Evolutionary conservation across 305 asterid species (phyloP), one percentile per base, ranked within the genome.

Genomic region (Fraxinus xanthoxyloides): DNA sequence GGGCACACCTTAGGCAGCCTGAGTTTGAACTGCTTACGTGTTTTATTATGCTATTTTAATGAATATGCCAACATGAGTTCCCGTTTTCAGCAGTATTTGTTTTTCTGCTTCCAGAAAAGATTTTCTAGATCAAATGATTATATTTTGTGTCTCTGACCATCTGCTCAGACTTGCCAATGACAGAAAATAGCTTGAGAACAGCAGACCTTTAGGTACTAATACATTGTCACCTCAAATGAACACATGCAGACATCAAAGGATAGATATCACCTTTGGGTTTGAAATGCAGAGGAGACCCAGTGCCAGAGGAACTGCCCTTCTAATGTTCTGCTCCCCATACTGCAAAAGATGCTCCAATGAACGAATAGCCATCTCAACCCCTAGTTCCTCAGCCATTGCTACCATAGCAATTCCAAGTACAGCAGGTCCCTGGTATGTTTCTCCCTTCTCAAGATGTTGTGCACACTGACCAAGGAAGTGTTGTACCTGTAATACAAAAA

Each of bases 401-500:
- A 97, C 98, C 97, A 97, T 92, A 75, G 98, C 98, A 86, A 97
- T 97, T 77, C 98, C 99, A 77, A 96, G 98, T 82, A 96, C 97
- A 85, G 98, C 97, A 7, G 98, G 96, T 77, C 98, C 98, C 85
- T 96, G 98, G 82, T 86, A 92, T 23, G 93, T 85, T 86, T 93
- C 98, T 17, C 98, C 98, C 87, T 93, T 94, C 85, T 94, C 95
- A 63, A 92, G 94, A 91, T 94, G 98, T 77, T 91, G 93, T 0
- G 95, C 95, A 85, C 99, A 95, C 84, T 95, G 95, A 82, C 97
- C 97, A 78, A 96, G 96, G 81, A 96, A 93, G 87, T 93, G 97
- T 91, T 96, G 99, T 28, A 96, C 99, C 99, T 96, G 88, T 69
- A 74, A 88, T 77, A 51, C 74, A 78, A 73, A 56, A 85, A 82